Percentiles rank a stretch among this genome's conserved stretches.
These are phyloP conservation scores for Xylaria sp. DNA, from an alignment of 2,329 filamentous ascomycete genomes.

Conservation along the genomic window DNA sequence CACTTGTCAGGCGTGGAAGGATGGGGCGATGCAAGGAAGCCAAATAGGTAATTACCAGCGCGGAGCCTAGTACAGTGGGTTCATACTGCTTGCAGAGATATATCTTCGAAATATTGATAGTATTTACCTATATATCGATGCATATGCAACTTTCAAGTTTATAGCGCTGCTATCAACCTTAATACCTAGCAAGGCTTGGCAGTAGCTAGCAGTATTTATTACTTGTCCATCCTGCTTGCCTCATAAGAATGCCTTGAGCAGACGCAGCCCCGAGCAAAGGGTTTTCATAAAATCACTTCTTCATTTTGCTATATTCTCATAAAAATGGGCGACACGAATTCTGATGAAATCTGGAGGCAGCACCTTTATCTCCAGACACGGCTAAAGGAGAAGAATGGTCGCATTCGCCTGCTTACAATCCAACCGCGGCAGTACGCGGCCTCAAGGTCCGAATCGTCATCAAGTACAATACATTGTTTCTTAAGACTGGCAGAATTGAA, in stretches of 20 bases:
- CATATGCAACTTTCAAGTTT: background rate
- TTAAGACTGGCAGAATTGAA: constrained; percentile 39
- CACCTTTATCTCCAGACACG: constrained; percentile 42
- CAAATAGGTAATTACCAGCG: background rate
- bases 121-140: background rate
- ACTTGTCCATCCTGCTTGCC: background rate
- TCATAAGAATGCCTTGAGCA: background rate
- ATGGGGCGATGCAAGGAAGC: constrained; percentile 4
- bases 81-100: constrained; percentile 2
- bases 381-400: constrained; percentile 39
- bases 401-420: constrained; percentile 42
- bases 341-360: constrained; percentile 35
- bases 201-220: no score
- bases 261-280: background rate
- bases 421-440: constrained; percentile 39
- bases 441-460: constrained; percentile 32
- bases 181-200: no score
- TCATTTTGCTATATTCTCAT: background rate
- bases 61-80: background rate
- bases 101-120: background rate
- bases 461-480: constrained; percentile 38
- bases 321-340: constrained; percentile 19
- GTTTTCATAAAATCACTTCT: background rate
- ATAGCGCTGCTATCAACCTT: no score
- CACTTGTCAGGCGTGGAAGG: background rate